Percentiles rank a stretch among this genome's conserved stretches.
Conservation (phyloP, 106 monocot species). For the Platanthera guangdongensis region DNA sequence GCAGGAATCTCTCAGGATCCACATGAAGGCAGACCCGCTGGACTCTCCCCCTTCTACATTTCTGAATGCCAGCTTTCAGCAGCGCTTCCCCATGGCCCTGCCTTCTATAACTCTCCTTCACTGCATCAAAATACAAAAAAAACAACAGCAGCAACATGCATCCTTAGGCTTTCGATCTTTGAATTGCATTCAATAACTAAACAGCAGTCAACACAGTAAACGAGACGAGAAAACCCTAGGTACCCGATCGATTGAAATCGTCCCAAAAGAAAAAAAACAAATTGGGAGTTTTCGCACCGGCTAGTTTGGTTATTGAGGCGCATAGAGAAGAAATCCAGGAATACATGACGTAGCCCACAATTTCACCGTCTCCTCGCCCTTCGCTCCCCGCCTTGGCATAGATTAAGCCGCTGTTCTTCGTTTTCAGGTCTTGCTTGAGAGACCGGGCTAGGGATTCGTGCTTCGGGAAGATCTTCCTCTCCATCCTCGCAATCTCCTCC, state of each 20-base stretch:
- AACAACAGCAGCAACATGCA: background rate
- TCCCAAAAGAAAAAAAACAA: background rate
- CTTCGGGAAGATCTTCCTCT: conserved; percentile 78
- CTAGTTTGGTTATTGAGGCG: conserved; percentile 95
- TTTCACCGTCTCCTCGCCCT: conserved; percentile 24
- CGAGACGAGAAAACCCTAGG: background rate
- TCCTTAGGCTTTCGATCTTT: background rate
- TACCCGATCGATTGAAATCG: background rate
- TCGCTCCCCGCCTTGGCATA: conserved; percentile 21
- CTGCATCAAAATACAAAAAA: conserved; percentile 18
- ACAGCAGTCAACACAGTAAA: background rate
- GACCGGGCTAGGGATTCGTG: conserved; percentile 72
- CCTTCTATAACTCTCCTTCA: conserved; percentile 68
- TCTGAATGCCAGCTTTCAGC: conserved; percentile 60
- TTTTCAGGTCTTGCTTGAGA: conserved; percentile 51
- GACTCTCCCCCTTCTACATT: conserved; percentile 58
- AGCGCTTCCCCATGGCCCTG: conserved; percentile 65
- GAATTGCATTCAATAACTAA: background rate
- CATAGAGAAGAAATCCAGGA: conserved; percentile 62
- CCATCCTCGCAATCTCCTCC: conserved; percentile 68
- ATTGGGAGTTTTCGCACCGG: conserved; percentile 35
- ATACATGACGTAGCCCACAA: conserved; percentile 86
- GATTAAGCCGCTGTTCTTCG: conserved; percentile 59
- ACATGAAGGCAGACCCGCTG: conserved; percentile 83
- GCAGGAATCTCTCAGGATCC: conserved; percentile 64